Base-by-base conservation (phyloP, 345 rosid genomes). In the Populus alba region DNA sequence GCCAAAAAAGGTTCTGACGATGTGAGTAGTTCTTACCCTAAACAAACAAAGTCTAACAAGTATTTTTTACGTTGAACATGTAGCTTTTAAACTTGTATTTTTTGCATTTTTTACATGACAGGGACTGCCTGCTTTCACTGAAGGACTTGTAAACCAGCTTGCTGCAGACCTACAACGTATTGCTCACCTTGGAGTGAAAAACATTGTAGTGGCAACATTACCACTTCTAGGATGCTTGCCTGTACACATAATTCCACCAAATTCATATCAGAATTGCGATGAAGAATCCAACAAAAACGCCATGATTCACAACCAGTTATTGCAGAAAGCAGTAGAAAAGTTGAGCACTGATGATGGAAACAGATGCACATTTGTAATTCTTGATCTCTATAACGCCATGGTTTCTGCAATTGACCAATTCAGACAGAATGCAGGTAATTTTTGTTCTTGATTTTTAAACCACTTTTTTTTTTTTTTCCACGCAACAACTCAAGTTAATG, bases 151-250 rank as follows among this genome's bases (percentile, higher is more conserved):
- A 2, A 2, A 10, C 1, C 13, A 41, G 45, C 45, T 41, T 12
- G 13, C 13, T 10, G 45, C 45, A 41, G 45, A 41, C 45, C 4
- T 41, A 3, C 45, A 41, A 12, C 45, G 45, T 41, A 10, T 41
- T 10, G 12, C 11, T 41, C 45, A 41, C 45, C 45, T 41, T 41
- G 45, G 45, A 41, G 45, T 41, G 45, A 41, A 41, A 41, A 41
- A 41, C 2, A 10, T 41, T 41, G 45, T 12, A 10, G 45, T 41
- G 45, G 16, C 51, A 47, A 47, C 51, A 47, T 4, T 47, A 15
- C 51, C 51, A 47, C 51, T 13, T 47, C 23, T 72, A 41, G 86
- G 87, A 71, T 87, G 89, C 81, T 53, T 84, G 45, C 89, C 86
- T 2, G 53, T 27, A 13, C 23, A 29, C 37, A 8, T 80, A 15